Evolutionary conservation across 2,329 filamentous ascomycete genomes (phyloP), one percentile per base, ranked within the genome.

Genomic region (Fusarium humuli): DNA sequence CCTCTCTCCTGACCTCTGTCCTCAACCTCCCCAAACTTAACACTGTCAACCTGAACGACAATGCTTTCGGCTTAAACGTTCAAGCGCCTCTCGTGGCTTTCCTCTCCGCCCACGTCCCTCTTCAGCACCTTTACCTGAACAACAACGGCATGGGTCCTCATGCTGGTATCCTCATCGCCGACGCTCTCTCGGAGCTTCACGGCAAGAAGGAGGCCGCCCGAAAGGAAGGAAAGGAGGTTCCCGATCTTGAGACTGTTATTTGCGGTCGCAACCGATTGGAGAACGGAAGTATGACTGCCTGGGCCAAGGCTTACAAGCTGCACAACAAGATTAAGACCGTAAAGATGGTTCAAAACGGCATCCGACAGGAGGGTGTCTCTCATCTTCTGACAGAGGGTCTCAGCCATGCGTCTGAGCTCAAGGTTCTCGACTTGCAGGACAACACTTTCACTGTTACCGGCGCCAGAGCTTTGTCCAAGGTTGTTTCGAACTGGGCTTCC

Each of bases 301-400:
- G 96, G 96, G 94, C 94, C 44, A 92, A 91, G 79, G 87, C 94
- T 2, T 98, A 93, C 80, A 89, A 90, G 75, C 90, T 95, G 61
- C 94, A 98, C 79, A 90, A 87, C 71, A 91, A 92, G 61, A 88
- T 99, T 69, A 92, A 91, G 81, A 90, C 90, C 63, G 89, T 99
- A 73, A 97, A 95, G 86, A 98, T 99, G 96, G 94, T 97, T 27
- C 96, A 98, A 82, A 98, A 99, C 79, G 96, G 96, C 55, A 99
- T 99, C 74, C 89, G 96, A 45, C 93, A 95, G 78, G 94, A 98
- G 80, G 96, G 96, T 65, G 96, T 98, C 76, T 90, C 90, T 49
- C 87, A 91, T 71, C 85, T 99, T 60, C 84, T 99, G 70, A 90
- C 88, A 65, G 86, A 94, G 56, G 96, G 96, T 67, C 85, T 99